Evolutionary conservation across 2,329 filamentous ascomycete genomes (phyloP).

Genomic region (Aaosphaeria pasadenensis): DNA sequence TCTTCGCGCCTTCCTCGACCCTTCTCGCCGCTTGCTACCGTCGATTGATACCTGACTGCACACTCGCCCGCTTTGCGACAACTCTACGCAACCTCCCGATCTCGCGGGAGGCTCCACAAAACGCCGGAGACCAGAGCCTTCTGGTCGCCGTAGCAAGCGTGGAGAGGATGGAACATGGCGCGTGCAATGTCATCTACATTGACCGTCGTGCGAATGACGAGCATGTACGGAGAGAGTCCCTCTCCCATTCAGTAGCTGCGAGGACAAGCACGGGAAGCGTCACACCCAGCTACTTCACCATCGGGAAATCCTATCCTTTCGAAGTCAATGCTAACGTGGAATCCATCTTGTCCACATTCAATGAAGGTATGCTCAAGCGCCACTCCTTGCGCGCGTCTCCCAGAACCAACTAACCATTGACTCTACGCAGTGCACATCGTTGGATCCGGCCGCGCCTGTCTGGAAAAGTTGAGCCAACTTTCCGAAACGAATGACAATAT

Average conservation of each 20-base stretch:
- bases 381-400: background rate
- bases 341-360: constrained; percentile 39
- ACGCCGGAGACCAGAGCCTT: constrained; percentile 22
- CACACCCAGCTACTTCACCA: constrained; percentile 34
- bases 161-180: constrained; percentile 43
- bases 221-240: constrained; percentile 35
- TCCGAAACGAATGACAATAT: constrained; percentile 30
- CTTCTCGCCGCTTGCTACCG: background rate
- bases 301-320: constrained; percentile 25
- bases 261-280: constrained; percentile 30
- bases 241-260: constrained; percentile 32
- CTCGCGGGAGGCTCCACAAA: constrained; percentile 25
- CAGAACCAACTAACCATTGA: background rate
- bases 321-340: constrained; percentile 40
- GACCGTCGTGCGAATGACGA: constrained; percentile 42
- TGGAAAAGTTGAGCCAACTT: constrained; percentile 35
- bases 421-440: constrained; percentile 37
- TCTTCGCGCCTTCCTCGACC: background rate
- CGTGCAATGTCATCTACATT: constrained; percentile 45
- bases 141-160: constrained; percentile 29
- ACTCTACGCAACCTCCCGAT: constrained; percentile 16
- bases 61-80: constrained; percentile 18
- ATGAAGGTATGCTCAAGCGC: constrained; percentile 33
- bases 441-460: constrained; percentile 36
- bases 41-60: constrained; percentile 6